Evolutionary conservation across 2,329 filamentous ascomycete species (phyloP).

Genomic region (Epichloe festucae): DNA sequence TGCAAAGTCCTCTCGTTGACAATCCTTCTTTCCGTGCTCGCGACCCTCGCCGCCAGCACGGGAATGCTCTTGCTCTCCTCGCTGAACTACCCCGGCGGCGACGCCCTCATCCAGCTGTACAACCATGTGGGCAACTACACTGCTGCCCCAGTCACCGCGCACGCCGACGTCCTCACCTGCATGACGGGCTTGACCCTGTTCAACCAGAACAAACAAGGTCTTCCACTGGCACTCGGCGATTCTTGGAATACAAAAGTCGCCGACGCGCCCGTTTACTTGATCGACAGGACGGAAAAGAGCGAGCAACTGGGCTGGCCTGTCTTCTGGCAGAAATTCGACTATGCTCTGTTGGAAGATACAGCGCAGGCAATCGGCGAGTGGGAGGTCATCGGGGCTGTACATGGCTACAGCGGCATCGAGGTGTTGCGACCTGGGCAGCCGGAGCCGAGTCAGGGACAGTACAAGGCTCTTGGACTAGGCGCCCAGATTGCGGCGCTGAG

Average conservation of each 20-base stretch:
- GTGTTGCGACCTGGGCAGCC: constrained; percentile 34
- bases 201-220: constrained; percentile 32
- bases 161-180: constrained; percentile 54
- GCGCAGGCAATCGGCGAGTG: constrained; percentile 35
- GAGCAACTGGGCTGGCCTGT: constrained; percentile 27
- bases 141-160: constrained; percentile 27
- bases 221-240: constrained; percentile 19
- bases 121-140: constrained; percentile 14
- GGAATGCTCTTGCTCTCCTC: constrained; percentile 66
- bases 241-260: constrained; percentile 1
- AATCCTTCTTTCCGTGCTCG: constrained; percentile 46
- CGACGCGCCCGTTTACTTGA: constrained; percentile 21
- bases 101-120: constrained; percentile 51
- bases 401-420: constrained; percentile 47
- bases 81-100: constrained; percentile 86
- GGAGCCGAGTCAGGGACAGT: constrained; percentile 3
- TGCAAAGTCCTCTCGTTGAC: constrained; percentile 41
- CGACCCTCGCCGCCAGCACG: constrained; percentile 46
- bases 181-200: constrained; percentile 62
- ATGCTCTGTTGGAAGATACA: constrained; percentile 43
- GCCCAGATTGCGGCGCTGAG: constrained; percentile 25
- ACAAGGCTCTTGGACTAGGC: constrained; percentile 32
- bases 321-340: constrained; percentile 55
- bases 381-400: constrained; percentile 42
- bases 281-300: constrained; percentile 52